These are phyloP conservation scores for Ascochyta koolunga DNA, from an alignment of 2,329 filamentous ascomycete species.

Conservation along the genomic window DNA sequence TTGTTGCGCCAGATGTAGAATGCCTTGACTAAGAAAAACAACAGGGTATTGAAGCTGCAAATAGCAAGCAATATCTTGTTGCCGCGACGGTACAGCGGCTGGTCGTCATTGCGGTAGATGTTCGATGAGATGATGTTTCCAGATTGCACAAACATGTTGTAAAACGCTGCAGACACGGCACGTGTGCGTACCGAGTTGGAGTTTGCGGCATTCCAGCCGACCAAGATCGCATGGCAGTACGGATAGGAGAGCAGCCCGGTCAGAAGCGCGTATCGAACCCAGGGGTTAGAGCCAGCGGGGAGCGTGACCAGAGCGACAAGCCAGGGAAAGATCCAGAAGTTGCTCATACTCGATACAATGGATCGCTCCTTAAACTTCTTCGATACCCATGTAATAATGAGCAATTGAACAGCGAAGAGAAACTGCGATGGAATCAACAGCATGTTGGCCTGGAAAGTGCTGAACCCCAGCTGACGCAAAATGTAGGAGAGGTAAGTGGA, in stretches of 20 bases:
- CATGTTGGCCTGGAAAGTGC: conserved; percentile 67
- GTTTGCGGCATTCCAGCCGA: conserved; percentile 49
- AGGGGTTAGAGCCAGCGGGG: conserved; percentile 52
- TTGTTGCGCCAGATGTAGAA: conserved; percentile 53
- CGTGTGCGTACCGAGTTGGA: conserved; percentile 49
- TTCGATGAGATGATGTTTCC: conserved; percentile 55
- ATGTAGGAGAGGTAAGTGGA: conserved; percentile 59
- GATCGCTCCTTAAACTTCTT: conserved; percentile 55
- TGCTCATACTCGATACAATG: conserved; percentile 55
- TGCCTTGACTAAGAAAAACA: conserved; percentile 47
- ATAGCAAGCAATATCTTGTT: conserved; percentile 47
- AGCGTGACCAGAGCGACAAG: conserved; percentile 59
- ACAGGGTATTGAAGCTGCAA: conserved; percentile 38
- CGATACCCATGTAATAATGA: conserved; percentile 54
- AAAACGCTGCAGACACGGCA: conserved; percentile 49
- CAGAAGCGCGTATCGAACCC: conserved; percentile 60
- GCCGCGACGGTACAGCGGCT: conserved; percentile 53
- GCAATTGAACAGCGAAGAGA: conserved; percentile 49
- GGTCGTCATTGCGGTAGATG: conserved; percentile 56
- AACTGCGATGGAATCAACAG: conserved; percentile 61
- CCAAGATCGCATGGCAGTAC: conserved; percentile 55
- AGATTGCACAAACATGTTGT: conserved; percentile 55
- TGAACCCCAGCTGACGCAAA: conserved; percentile 64
- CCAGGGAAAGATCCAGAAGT: conserved; percentile 67
- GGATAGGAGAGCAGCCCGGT: conserved; percentile 60